Percentiles rank a stretch among this genome's conserved stretches.
These are phyloP conservation scores for Davidsoniella neocaledoniae DNA, from an alignment of 2,329 filamentous ascomycete genomes.

Conservation along the genomic window DNA sequence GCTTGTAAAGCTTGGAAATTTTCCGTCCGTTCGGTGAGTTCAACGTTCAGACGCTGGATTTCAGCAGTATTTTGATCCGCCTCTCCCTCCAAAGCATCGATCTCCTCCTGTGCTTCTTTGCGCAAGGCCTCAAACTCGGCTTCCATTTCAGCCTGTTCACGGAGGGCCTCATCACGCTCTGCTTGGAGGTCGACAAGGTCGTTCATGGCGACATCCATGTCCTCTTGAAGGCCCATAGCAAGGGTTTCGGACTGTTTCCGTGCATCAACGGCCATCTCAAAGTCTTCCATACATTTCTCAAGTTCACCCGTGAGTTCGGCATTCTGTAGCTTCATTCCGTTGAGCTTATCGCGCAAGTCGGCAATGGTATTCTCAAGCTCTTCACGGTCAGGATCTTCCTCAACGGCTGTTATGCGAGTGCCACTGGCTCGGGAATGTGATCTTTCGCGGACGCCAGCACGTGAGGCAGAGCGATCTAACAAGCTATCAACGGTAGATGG, in stretches of 20 bases:
- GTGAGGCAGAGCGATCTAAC: slow-evolving; percentile 82
- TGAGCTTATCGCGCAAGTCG: slow-evolving; percentile 70
- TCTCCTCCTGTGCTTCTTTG: slow-evolving; percentile 48
- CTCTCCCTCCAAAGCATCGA: slow-evolving; percentile 52
- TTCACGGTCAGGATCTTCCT: slow-evolving; percentile 66
- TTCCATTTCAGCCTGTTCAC: slow-evolving; percentile 43
- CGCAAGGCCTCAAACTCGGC: slow-evolving; percentile 43
- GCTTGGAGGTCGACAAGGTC: slow-evolving; percentile 64
- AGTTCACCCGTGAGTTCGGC: slow-evolving; percentile 75
- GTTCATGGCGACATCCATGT: slow-evolving; percentile 61
- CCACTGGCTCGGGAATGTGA: slow-evolving; percentile 60
- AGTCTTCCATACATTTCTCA: slow-evolving; percentile 61
- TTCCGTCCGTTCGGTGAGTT: slow-evolving; percentile 61
- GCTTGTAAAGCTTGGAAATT: slow-evolving; percentile 83
- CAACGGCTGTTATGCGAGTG: slow-evolving; percentile 41
- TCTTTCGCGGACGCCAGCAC: slow-evolving; percentile 51
- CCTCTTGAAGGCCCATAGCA: slow-evolving; percentile 53
- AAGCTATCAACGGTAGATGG: slow-evolving; percentile 70
- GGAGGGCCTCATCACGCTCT: slow-evolving; percentile 73
- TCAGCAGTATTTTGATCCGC: slow-evolving; percentile 57
- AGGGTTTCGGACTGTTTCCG: slow-evolving; percentile 43
- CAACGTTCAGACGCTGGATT: slow-evolving; percentile 49
- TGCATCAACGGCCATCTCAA: slow-evolving; percentile 53
- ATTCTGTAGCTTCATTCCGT: slow-evolving; percentile 71
- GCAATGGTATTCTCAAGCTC: slow-evolving; percentile 73